Evolutionary conservation across 352 stramenopile genomes (phyloP).

Genomic region (Phytophthora ramorum): DNA sequence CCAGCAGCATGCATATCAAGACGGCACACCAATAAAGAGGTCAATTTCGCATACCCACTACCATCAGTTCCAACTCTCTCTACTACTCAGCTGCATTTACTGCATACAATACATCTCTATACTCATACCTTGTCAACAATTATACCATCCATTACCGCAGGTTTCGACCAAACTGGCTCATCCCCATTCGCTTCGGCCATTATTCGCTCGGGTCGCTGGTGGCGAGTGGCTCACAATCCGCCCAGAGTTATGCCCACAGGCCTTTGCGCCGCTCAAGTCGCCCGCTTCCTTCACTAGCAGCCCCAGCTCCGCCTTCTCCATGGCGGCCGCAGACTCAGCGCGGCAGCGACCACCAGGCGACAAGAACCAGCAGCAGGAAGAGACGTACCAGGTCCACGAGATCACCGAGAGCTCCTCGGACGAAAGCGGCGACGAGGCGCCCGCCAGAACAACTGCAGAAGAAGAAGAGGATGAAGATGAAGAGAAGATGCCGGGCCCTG

Average conservation of each 20-base stretch:
- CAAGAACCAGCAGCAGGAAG: slow-evolving; percentile 6
- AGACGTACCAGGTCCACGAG: slow-evolving; percentile 33
- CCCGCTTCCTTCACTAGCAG: not conserved
- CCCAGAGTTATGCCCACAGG: slow-evolving; percentile 35
- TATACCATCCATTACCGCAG: not conserved
- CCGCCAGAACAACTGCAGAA: slow-evolving; percentile 5
- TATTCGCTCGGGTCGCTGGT: slow-evolving; percentile 9
- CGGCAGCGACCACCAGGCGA: not conserved
- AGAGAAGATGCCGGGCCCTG: slow-evolving; percentile 15
- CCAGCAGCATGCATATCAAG: not conserved
- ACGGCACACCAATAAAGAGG: not conserved
- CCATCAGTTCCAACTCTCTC: not conserved
- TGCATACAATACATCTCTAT: not conserved
- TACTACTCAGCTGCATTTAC: not conserved
- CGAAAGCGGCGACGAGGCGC: slow-evolving; percentile 32
- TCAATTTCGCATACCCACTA: not conserved
- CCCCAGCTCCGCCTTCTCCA: not conserved
- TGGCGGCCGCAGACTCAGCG: slow-evolving; percentile 18
- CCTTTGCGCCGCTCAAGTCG: slow-evolving; percentile 19
- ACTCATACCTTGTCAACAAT: not conserved
- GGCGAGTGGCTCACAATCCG: slow-evolving; percentile 37
- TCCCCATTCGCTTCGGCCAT: slow-evolving; percentile 8
- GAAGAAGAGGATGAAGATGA: slow-evolving; percentile 12
- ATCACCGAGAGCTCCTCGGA: slow-evolving; percentile 52
- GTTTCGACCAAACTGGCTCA: slow-evolving; percentile 19